phyloP scores from a whole-genome alignment of 83 land plant species.

The Picea abies region DNA sequence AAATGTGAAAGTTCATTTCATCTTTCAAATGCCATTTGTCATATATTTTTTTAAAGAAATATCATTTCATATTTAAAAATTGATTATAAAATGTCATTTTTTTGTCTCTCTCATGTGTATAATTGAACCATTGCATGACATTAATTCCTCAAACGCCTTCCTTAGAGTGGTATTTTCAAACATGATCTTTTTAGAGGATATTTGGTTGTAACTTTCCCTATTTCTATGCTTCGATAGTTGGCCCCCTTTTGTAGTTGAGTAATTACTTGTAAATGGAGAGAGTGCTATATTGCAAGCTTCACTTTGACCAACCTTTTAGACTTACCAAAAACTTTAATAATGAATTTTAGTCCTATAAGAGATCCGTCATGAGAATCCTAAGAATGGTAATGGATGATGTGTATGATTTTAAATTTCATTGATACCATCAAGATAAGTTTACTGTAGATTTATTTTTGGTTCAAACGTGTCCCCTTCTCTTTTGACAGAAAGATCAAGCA shows the following conservation, averaged over 20 bases:
- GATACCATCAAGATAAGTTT: neutral
- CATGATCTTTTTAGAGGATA: neutral
- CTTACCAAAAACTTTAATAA: constrained; percentile 65
- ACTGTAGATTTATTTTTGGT: neutral
- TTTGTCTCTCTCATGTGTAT: no score
- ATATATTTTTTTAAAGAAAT: no score
- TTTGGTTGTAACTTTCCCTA: neutral
- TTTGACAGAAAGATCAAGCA: constrained; percentile 13
- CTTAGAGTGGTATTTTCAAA: no score
- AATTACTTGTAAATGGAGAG: constrained; percentile 78
- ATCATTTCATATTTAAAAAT: no score
- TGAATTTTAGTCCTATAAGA: constrained; percentile 53
- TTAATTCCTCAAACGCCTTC: no score
- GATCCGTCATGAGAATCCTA: neutral
- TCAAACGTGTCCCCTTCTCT: neutral
- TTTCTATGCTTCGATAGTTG: neutral
- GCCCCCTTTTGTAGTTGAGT: constrained; percentile 49
- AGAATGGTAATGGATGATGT: neutral
- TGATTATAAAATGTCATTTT: no score
- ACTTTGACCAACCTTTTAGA: constrained; percentile 81
- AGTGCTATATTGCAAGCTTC: constrained; percentile 71
- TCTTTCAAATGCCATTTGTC: no score
- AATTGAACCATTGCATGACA: no score
- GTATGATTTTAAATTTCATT: neutral
- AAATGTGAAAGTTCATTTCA: no score